Conservation (phyloP, 1,284 basidiomycete genomes). For the Pisolithus thermaeus region DNA sequence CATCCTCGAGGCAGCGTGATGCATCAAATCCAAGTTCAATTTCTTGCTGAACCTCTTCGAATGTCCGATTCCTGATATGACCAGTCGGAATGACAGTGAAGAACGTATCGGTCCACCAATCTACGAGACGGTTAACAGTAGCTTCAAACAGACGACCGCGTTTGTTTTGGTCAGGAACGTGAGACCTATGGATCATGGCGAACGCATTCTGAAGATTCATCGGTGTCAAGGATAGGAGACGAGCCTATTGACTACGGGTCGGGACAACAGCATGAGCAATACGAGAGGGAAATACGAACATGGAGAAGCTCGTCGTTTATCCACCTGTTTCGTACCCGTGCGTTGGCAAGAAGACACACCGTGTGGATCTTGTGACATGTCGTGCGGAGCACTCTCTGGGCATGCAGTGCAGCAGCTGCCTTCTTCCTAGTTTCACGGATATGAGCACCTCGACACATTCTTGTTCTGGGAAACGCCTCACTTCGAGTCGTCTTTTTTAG, state of each 20-base stretch:
- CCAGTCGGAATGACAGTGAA: slow-evolving; percentile 61
- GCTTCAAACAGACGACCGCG: slow-evolving; percentile 83
- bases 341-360: slow-evolving; percentile 72
- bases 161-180: slow-evolving; percentile 71
- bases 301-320: slow-evolving; percentile 81
- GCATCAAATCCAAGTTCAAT: slow-evolving; percentile 22
- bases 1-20: slow-evolving; percentile 36
- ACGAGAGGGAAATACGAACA: slow-evolving; percentile 38
- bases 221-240: slow-evolving; percentile 81
- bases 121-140: slow-evolving; percentile 65
- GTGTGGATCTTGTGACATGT: slow-evolving; percentile 87
- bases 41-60: slow-evolving; percentile 58
- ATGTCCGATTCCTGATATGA: slow-evolving; percentile 69
- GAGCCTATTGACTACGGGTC: slow-evolving; percentile 48
- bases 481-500: slow-evolving; percentile 34
- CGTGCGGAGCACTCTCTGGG: slow-evolving; percentile 69
- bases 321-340: slow-evolving; percentile 77
- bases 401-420: slow-evolving; percentile 36
- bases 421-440: slow-evolving; percentile 39
- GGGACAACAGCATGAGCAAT: background rate
- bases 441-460: slow-evolving; percentile 3
- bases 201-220: slow-evolving; percentile 76
- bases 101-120: slow-evolving; percentile 79
- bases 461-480: slow-evolving; percentile 21
- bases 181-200: slow-evolving; percentile 74